A percentile compares a stretch with the other conserved stretches of the same genome.
These are phyloP conservation scores for Arthrocladium fulminans DNA, from an alignment of 2,329 filamentous ascomycete species.

Conservation along the genomic window DNA sequence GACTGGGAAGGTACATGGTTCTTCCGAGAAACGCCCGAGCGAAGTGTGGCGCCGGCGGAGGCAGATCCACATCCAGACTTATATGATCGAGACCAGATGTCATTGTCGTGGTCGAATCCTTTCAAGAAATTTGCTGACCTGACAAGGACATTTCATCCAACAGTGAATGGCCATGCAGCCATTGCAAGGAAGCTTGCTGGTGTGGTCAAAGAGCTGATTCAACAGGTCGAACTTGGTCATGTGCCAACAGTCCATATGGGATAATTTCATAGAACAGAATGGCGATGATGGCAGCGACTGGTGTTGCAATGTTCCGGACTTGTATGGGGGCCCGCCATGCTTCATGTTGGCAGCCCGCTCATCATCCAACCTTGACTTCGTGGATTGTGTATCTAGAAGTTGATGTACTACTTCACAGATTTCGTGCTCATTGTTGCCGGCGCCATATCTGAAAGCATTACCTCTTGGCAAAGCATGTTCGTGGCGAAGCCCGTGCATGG, in stretches of 20 bases:
- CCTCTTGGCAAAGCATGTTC: too few species aligned
- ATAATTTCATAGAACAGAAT: too few species aligned
- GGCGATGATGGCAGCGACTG: too few species aligned
- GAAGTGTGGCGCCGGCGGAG: neutral
- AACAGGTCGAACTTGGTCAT: neutral
- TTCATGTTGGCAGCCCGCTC: too few species aligned
- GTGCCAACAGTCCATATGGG: neutral
- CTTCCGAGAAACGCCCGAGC: constrained; percentile 17
- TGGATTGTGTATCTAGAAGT: too few species aligned
- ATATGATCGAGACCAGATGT: neutral
- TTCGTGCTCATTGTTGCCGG: too few species aligned
- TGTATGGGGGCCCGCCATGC: too few species aligned
- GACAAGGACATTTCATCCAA: constrained; percentile 24
- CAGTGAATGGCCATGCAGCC: constrained; percentile 21
- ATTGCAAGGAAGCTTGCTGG: constrained; percentile 20
- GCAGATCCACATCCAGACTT: neutral
- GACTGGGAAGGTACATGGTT: constrained; percentile 24
- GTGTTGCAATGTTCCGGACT: too few species aligned
- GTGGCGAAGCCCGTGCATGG: too few species aligned
- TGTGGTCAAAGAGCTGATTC: neutral
- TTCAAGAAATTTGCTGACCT: constrained; percentile 13
- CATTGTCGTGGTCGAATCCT: neutral
- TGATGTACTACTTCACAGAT: too few species aligned
- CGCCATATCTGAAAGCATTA: too few species aligned
- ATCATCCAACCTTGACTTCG: too few species aligned